Conservation (phyloP, 768 basidiomycete species). For the Mrakia blollopis region DNA sequence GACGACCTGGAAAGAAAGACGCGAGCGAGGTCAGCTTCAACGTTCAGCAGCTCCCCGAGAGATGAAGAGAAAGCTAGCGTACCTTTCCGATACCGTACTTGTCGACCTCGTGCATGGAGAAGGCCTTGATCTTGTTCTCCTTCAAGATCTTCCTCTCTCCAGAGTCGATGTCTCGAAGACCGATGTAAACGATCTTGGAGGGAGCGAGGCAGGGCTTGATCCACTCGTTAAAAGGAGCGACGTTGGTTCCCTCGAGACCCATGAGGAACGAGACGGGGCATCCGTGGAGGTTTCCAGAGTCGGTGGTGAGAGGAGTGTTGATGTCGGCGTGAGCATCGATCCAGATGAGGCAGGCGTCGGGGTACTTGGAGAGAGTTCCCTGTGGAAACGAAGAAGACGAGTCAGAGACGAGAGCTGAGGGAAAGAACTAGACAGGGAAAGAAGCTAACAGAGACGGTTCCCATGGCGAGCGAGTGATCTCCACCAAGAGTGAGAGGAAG, state of each 20-base stretch:
- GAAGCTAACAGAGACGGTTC: constrained; percentile 85
- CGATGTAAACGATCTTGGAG: constrained; percentile 32
- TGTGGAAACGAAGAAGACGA: not conserved
- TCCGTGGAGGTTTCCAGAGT: constrained; percentile 87
- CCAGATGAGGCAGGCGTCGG: constrained; percentile 76
- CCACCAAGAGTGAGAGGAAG: constrained; percentile 89
- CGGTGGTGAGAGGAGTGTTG: constrained; percentile 80
- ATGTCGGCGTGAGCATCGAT: constrained; percentile 97
- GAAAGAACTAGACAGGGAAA: constrained; percentile 49
- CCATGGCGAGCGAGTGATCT: constrained; percentile 83
- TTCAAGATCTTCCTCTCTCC: constrained; percentile 83
- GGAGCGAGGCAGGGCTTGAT: constrained; percentile 34
- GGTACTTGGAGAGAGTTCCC: constrained; percentile 42
- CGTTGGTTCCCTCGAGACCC: constrained; percentile 50
- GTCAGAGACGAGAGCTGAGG: not conserved
- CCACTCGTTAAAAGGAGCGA: constrained; percentile 44
- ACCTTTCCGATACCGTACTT: constrained; percentile 77
- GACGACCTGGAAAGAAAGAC: constrained; percentile 53
- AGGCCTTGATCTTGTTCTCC: constrained; percentile 73
- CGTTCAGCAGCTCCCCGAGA: not conserved
- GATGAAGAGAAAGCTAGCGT: not conserved
- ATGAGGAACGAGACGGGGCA: constrained; percentile 95
- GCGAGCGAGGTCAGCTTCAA: not conserved
- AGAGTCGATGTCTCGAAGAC: constrained; percentile 76
- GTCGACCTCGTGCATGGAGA: constrained; percentile 83